Base-by-base conservation (phyloP, 1,139 yeast genomes). In the Diutina ranongensis region DNA sequence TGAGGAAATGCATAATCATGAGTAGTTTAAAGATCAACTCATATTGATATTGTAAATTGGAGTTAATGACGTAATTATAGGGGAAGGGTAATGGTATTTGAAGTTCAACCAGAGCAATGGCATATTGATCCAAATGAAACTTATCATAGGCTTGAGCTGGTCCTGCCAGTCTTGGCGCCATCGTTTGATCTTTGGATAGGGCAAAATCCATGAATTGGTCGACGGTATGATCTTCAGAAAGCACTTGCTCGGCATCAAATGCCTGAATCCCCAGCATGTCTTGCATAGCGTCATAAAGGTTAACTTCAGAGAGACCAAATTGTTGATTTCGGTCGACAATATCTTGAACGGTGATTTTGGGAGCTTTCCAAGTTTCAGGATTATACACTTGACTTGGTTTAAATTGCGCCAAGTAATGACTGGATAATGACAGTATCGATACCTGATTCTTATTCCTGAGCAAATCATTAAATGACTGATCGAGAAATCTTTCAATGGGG, bases 51-150 rank as follows among this genome's bases (percentile, higher is more conserved):
- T 87, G 69, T 28, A 83, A 77, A 40, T 86, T 82, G 49, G 81
- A 76, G 22, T 84, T 78, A 2, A 88, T 64, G 1, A 92, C 69
- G 35, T 89, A 67, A 52, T 88, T 87, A 44, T 88, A 63, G 0
- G 99, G 99, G 57, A 87, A 94, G 5, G 97, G 96, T 19, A 89
- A 67, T 25, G 72, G 67, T 33, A 86, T 60, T 46, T 85, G 84
- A 40, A 88, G 66, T 52, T 80, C 83, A 13, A 88, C 56, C 34
- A 68, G 65, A 1, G 65, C 51, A 3, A 69, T 61, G 2, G 71
- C 55, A 44, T 61, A 59, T 19, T 61, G 62, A 49, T 67, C 70
- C 7, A 59, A 59, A 40, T 81, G 75, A 7, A 76, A 65, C 13
- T 78, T 74, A 35, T 62, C 51, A 48, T 44, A 50, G 38, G 44